Percentiles rank a stretch among this genome's conserved stretches.
Evolutionary conservation across 805 yeast genomes (phyloP).

Genomic region (Wickerhamomyces queroliae): DNA sequence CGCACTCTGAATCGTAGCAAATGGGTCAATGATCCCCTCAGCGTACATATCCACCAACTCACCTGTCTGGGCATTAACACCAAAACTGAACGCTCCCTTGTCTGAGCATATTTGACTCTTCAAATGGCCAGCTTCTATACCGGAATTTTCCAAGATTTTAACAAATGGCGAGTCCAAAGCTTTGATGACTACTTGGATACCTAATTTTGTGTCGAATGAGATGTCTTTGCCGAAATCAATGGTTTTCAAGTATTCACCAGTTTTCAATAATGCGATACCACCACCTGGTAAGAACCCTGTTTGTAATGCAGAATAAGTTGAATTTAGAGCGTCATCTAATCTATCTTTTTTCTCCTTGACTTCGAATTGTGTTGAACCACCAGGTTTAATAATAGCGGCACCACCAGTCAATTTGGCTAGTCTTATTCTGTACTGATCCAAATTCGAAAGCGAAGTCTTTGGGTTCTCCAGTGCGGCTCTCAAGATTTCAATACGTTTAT

Average conservation of each 20-base stretch:
- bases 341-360: slow-evolving; percentile 99
- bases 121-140: slow-evolving; percentile 94
- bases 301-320: slow-evolving; percentile 98
- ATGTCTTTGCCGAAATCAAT: slow-evolving; percentile 66
- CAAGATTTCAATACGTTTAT: slow-evolving; percentile 89
- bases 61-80: slow-evolving; percentile 90
- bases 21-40: slow-evolving; percentile 97
- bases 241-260: slow-evolving; percentile 66
- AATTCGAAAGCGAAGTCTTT: slow-evolving; percentile 77
- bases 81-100: slow-evolving; percentile 62
- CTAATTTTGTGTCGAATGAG: slow-evolving; percentile 85
- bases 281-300: slow-evolving; percentile 99
- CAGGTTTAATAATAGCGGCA: slow-evolving; percentile 97
- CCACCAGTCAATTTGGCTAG: slow-evolving; percentile 96
- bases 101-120: slow-evolving; percentile 40
- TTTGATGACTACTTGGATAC: slow-evolving; percentile 86
- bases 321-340: slow-evolving; percentile 96
- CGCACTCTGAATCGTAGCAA: slow-evolving; percentile 95
- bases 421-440: slow-evolving; percentile 95
- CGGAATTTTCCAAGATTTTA: slow-evolving; percentile 94
- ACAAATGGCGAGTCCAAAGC: slow-evolving; percentile 95
- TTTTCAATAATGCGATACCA: slow-evolving; percentile 96
- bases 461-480: slow-evolving; percentile 71
- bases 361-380: slow-evolving; percentile 95
- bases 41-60: slow-evolving; percentile 94